These are phyloP conservation scores for Triticum timopheevii DNA, from an alignment of 176 grass and related monocot genomes.

Conservation along the genomic window DNA sequence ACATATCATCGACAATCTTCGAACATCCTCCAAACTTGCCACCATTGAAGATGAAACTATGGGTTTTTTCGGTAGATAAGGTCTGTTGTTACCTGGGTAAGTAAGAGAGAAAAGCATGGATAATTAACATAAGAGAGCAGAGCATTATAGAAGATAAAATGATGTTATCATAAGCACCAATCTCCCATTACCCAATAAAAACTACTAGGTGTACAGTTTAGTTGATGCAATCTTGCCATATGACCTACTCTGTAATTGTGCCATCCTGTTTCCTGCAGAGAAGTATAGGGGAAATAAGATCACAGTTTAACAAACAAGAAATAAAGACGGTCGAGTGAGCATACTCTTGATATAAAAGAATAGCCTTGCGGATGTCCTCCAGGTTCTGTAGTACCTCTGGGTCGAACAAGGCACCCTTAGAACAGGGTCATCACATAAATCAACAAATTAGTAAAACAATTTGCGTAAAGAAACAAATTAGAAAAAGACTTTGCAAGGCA, in stretches of 20 bases:
- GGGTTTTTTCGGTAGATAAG: no score
- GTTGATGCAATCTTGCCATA: background rate
- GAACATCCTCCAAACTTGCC: no score
- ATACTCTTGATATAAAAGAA: slow-evolving; percentile 57
- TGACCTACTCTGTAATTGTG: slow-evolving; percentile 10
- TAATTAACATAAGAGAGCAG: background rate
- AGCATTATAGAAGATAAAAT: background rate
- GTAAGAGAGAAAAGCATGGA: background rate
- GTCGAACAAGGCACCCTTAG: slow-evolving; percentile 60
- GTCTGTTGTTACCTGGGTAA: slow-evolving; percentile 11
- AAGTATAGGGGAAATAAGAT: background rate
- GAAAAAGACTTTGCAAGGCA: background rate
- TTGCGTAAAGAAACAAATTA: background rate
- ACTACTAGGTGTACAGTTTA: background rate
- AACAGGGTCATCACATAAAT: slow-evolving; percentile 34
- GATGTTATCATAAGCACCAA: background rate
- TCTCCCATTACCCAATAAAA: background rate
- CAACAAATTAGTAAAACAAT: background rate
- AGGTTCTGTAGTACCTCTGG: slow-evolving; percentile 69
- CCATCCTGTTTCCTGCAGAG: background rate
- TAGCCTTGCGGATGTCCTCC: slow-evolving; percentile 23
- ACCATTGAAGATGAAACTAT: no score
- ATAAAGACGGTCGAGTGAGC: slow-evolving; percentile 14
- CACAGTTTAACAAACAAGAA: background rate
- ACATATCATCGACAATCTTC: no score